Base-by-base conservation (phyloP, 768 basidiomycete species). In the Hericium erinaceus region DNA sequence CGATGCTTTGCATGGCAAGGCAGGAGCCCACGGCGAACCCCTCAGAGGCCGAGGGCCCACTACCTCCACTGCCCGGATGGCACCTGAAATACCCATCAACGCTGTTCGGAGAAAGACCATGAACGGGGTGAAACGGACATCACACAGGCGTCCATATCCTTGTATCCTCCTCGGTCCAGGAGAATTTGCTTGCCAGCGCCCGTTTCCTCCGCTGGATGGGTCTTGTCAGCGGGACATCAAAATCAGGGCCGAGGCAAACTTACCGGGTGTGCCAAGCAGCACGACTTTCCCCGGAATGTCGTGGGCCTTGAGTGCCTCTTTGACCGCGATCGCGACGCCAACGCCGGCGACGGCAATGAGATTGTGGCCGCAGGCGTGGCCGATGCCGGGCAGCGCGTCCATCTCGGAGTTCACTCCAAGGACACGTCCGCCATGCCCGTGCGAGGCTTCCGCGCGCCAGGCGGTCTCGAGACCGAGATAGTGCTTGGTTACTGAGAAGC, bases 331-430 rank as follows among this genome's bases (percentile, higher is more conserved):
- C 33, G 89, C 88, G 48, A 84, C 74, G 39, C 84, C 90, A 38
- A 88, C 81, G 41, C 89, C 89, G 61, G 82, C 81, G 64, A 85
- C 79, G 49, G 89, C 89, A 62, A 91, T 91, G 60, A 92, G 75
- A 68, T 92, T 91, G 69, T 92, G 89, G 0, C 89, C 89, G 65
- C 89, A 92, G 0, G 80, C 87, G 67, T 82, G 80, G 3, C 80
- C 80, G 54, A 81, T 74, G 39, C 74, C 68, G n/a, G 78, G 79
- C 20, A 81, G 69, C 5, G 80, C 79, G 44, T 79, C 73, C 86
- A 88, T 89, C 70, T 91, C 90, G 15, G 88, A 83, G 69, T 92
- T 91, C 61, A 92, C 71, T 8, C 90, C 89, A 49, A 92, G 73
- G 52, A 82, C 81, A 44, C 84, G 79, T 10, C 86, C 84, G 33